phyloP scores from a whole-genome alignment of 441 rosid genomes.

The Viola pubescens region DNA sequence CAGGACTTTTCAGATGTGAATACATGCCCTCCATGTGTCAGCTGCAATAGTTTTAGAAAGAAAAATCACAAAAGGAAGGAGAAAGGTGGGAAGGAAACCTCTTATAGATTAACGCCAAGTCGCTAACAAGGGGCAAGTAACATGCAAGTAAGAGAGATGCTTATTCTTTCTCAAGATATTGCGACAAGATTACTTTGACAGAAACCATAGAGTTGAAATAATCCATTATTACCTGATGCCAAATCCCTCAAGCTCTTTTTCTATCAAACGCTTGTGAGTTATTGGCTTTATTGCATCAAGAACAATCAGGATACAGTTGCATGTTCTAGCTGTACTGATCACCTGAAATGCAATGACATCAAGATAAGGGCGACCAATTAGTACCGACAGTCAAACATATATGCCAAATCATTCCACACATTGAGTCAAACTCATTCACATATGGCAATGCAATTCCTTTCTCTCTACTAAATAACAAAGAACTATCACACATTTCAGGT shows the following conservation, averaged over 20 bases:
- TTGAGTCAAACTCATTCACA: background rate
- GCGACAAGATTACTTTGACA: background rate
- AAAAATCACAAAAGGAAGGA: too few species aligned
- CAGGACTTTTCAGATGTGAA: too few species aligned
- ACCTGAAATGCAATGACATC: slow-evolving; percentile 43
- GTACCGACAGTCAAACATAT: too few species aligned
- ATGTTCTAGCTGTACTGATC: slow-evolving; percentile 96
- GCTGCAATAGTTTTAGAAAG: too few species aligned
- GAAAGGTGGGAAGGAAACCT: too few species aligned
- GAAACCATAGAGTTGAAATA: background rate
- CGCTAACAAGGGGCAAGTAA: background rate
- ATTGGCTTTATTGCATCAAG: slow-evolving; percentile 97
- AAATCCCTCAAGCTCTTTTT: slow-evolving; percentile 97
- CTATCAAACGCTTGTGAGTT: slow-evolving; percentile 95
- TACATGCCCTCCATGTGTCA: too few species aligned
- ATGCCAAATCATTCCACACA: too few species aligned
- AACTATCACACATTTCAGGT: too few species aligned
- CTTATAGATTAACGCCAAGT: too few species aligned
- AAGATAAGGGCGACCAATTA: background rate
- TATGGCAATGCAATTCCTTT: too few species aligned
- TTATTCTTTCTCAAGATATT: background rate
- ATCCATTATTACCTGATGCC: slow-evolving; percentile 64
- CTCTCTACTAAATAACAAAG: too few species aligned
- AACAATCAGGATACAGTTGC: slow-evolving; percentile 87
- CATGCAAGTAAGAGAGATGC: background rate